These are phyloP conservation scores for Coleophoma crateriformis DNA, from an alignment of 2,329 filamentous ascomycete species.

Conservation along the genomic window DNA sequence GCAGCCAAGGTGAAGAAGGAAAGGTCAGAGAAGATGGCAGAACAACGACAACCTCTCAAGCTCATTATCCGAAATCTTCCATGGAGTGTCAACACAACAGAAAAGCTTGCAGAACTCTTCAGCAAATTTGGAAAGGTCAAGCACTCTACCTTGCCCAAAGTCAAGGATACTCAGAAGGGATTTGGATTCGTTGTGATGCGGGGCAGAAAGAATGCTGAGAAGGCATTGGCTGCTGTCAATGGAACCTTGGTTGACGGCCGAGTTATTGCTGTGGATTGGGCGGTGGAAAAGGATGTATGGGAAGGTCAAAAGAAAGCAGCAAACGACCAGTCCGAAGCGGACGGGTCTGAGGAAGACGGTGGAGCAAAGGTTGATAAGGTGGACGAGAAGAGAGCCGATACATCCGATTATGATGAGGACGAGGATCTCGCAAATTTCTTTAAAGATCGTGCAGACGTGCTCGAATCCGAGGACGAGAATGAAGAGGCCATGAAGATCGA, in stretches of 20 bases:
- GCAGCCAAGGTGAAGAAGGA: constrained; percentile 41
- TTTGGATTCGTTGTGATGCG: constrained; percentile 92
- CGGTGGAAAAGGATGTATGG: constrained; percentile 87
- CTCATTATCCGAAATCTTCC: constrained; percentile 90
- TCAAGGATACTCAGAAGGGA: constrained; percentile 64
- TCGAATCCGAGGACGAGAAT: constrained; percentile 28
- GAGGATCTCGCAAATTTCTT: constrained; percentile 31
- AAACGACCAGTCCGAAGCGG: constrained; percentile 29
- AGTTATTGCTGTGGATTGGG: constrained; percentile 91
- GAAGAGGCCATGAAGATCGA: too few relatives aligned
- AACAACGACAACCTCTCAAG: constrained; percentile 60
- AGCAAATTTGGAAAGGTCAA: constrained; percentile 88
- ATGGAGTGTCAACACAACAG: constrained; percentile 86
- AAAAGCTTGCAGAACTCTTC: constrained; percentile 77
- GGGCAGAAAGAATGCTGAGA: constrained; percentile 85
- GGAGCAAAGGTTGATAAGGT: constrained; percentile 23
- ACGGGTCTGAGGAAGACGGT: constrained; percentile 27
- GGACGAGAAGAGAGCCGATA: constrained; percentile 21
- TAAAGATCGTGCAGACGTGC: constrained; percentile 24
- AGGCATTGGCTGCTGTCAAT: constrained; percentile 78
- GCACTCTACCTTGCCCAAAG: constrained; percentile 76
- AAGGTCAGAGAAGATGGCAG: constrained; percentile 54
- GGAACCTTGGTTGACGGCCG: constrained; percentile 86
- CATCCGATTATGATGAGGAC: constrained; percentile 23
- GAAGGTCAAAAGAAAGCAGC: constrained; percentile 51